A percentile compares a stretch with the other conserved stretches of the same genome.
These are phyloP conservation scores for Daldinia vernicosa DNA, from an alignment of 495 filamentous ascomycete species.

Conservation along the genomic window DNA sequence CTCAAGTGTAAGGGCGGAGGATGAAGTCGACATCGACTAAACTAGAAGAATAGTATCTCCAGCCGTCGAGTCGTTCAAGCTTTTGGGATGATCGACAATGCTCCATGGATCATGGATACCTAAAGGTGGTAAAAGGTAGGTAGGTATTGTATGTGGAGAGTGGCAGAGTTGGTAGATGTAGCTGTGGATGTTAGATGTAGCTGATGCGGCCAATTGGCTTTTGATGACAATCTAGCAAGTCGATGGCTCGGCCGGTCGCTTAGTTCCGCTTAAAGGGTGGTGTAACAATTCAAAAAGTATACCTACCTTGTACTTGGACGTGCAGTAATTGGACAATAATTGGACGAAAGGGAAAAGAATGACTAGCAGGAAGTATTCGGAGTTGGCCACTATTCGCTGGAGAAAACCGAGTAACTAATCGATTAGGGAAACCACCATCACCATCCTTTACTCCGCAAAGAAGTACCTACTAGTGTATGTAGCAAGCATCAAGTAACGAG, in stretches of 20 bases:
- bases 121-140: neutral
- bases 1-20: slow-evolving; percentile 15
- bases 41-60: slow-evolving; percentile 13
- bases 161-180: neutral
- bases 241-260: slow-evolving; percentile 18
- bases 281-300: no score
- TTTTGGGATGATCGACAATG: slow-evolving; percentile 25
- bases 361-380: slow-evolving; percentile 29
- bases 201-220: neutral
- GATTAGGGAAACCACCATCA: slow-evolving; percentile 2
- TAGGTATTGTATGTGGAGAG: slow-evolving; percentile 21
- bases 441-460: slow-evolving; percentile 33
- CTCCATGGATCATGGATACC: slow-evolving; percentile 18
- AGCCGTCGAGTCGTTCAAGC: slow-evolving; percentile 7
- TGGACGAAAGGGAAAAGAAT: slow-evolving; percentile 31
- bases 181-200: no score
- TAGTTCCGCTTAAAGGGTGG: slow-evolving; percentile 12
- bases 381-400: slow-evolving; percentile 25
- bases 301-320: neutral
- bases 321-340: slow-evolving; percentile 18
- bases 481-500: slow-evolving; percentile 4
- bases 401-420: slow-evolving; percentile 23
- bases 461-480: no score
- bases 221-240: slow-evolving; percentile 6
- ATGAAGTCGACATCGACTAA: slow-evolving; percentile 28